Evolutionary conservation across 768 basidiomycete species (phyloP), one percentile per base, ranked within the genome.

Genomic region (Podaxis pistillaris): DNA sequence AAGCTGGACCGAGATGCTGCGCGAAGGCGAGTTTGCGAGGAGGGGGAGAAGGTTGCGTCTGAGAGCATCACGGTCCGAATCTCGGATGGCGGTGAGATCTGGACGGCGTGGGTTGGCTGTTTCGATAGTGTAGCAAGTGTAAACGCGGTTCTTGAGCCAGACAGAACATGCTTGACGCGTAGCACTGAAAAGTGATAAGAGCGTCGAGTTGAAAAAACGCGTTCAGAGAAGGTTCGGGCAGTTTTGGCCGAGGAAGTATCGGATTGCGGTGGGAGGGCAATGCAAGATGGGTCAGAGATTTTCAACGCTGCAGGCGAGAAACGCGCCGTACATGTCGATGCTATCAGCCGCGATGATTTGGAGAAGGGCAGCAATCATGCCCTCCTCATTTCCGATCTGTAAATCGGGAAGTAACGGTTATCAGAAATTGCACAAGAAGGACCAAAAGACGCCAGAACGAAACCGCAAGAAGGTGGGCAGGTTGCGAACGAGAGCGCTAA

Each of bases 91-190:
- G 33, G 74, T 74, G 51, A 84, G 83, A 70, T 93, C 90, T 0
- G 87, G 79, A 33, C 86, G 83, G 56, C 81, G 72, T 33, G 71
- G 67, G 37, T 56, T 56, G 47, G 55, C 12, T 17, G 65, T 64
- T 60, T 87, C 84, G 68, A 85, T 68, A 64, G 80, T 72, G 71
- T 94, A 96, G 19, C 81, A 81, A 4, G 81, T 79, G 60, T 84
- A 82, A 63, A 96, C 86, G 68, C 94, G 89, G 73, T 96, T 96
- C 76, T 96, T 96, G 69, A 96, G 81, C 84, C 89, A 96, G 22
- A 96, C 91, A 13, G 89, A 83, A 67, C 90, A 88, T 0, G 94
- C 89, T 69, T 94, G 92, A 44, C 93, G 90, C 60, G 89, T 92
- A 26, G 91, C 82, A 62, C 91, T 93, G 72, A 28, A 19, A 1